phyloP scores from a whole-genome alignment of 2,329 filamentous ascomycete genomes.

The Fusarium beomiforme region DNA sequence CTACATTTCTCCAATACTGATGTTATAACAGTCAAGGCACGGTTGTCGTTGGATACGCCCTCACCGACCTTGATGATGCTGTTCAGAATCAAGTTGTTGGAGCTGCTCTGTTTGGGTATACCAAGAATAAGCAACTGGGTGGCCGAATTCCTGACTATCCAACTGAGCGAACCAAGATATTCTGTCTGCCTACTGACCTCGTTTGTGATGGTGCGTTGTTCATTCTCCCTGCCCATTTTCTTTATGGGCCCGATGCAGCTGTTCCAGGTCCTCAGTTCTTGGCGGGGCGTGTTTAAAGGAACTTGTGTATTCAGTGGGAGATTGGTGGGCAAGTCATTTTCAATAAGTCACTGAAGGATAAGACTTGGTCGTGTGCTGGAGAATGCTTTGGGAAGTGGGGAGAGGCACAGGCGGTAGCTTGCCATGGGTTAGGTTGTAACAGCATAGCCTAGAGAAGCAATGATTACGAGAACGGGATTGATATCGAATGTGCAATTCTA shows the following conservation, averaged over 20 bases:
- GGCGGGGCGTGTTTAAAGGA: not conserved
- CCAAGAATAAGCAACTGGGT: constrained; percentile 3
- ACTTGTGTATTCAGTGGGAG: no score
- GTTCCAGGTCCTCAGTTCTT: not conserved
- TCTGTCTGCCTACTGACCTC: not conserved
- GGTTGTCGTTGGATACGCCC: not conserved
- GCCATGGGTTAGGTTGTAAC: no score
- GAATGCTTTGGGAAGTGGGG: no score
- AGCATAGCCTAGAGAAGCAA: no score
- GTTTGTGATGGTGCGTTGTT: not conserved
- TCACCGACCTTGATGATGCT: not conserved
- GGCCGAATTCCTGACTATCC: not conserved
- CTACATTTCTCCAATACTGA: not conserved
- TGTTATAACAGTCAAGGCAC: not conserved
- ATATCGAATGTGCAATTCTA: no score
- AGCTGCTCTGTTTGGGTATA: not conserved
- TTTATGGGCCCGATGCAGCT: not conserved
- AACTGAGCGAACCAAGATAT: not conserved
- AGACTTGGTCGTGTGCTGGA: no score
- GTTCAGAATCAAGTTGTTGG: constrained; percentile 9
- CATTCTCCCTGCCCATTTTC: not conserved
- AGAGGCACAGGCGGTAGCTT: no score
- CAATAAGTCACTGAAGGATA: no score
- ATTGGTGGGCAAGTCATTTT: no score
- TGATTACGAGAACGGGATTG: no score